Evolutionary conservation across 2,329 filamentous ascomycete genomes (phyloP), one percentile per base, ranked within the genome.

Genomic region (Aspergillus glaucus): DNA sequence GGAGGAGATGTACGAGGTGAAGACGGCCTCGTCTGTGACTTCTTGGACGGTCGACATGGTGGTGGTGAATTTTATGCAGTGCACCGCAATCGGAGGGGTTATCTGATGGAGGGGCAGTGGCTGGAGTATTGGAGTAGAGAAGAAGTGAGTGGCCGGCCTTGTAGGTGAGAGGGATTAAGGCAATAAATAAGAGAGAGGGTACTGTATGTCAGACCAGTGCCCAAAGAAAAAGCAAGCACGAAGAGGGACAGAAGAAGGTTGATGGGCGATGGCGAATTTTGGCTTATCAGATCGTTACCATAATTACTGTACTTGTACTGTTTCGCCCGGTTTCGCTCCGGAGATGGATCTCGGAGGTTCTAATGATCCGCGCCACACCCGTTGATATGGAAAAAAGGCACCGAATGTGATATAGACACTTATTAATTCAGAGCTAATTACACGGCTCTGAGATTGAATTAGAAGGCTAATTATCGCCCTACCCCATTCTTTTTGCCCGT

Each of bases 11-110:
- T 86, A 79, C 56, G 81, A 73, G 57, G 84, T 76, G 83, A 93
- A 96, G 60, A 84, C 82, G 58, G 79, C 74, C 62, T 89, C 82
- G 60, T 80, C 83, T 59, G 82, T 79, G 71, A 96, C 85, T 63
- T 94, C 87, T 56, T 79, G 81, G 63, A 96, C 81, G 50, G 80
- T 82, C 56, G 86, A 88, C 86, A 91, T 91, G 54, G 57, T 74
- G 50, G 48, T 46, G 32, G 44, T 37, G 17, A 21, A 12, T 19
- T 12, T 12, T 19, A 14, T 21, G 34, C 24, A 43, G 41, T 47
- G 45, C 43, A 24, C 6, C 12, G 42, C 9, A n/a, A 15, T 32
- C 17, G 19, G 19, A 28, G 22, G 37, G 37, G 37, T 40, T 19
- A 15, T 15, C n/a, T n/a, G 19, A 43, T 24, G 22, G 78, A 82